A percentile compares a stretch with the other conserved stretches of the same genome.
These are phyloP conservation scores for Mikania micrantha DNA, from an alignment of 129 eudicot species.

Conservation along the genomic window DNA sequence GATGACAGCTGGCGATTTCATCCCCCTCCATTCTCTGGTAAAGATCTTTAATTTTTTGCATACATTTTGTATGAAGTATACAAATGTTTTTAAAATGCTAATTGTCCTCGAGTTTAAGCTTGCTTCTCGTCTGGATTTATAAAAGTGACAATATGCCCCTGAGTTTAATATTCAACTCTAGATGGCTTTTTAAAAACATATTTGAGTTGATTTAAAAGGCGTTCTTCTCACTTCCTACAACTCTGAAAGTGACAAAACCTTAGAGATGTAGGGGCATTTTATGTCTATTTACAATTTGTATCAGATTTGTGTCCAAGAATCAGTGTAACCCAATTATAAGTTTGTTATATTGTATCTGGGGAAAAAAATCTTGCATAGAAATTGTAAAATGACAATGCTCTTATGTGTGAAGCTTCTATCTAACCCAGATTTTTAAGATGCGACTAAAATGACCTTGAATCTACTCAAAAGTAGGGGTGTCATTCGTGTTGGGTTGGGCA, in stretches of 20 bases:
- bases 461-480: not conserved
- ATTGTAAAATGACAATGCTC: not conserved
- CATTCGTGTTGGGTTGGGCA: no score
- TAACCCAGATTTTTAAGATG: not conserved
- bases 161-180: not conserved
- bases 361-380: not conserved
- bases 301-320: not conserved
- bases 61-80: not conserved
- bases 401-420: not conserved
- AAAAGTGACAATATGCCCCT: not conserved
- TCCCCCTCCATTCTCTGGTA: conserved; percentile 63
- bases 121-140: not conserved
- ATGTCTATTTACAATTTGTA: not conserved
- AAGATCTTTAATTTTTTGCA: not conserved
- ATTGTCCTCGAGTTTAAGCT: no score
- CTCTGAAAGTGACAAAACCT: not conserved
- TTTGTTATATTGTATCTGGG: not conserved
- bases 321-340: not conserved
- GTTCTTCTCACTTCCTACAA: no score
- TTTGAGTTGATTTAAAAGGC: not conserved
- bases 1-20: conserved; percentile 76
- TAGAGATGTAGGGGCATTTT: not conserved
- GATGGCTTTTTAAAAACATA: not conserved
- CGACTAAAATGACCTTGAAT: not conserved
- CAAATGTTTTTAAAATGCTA: not conserved